These are phyloP conservation scores for Binderoboletus segoi DNA, from an alignment of 1,284 basidiomycete species.

Conservation along the genomic window DNA sequence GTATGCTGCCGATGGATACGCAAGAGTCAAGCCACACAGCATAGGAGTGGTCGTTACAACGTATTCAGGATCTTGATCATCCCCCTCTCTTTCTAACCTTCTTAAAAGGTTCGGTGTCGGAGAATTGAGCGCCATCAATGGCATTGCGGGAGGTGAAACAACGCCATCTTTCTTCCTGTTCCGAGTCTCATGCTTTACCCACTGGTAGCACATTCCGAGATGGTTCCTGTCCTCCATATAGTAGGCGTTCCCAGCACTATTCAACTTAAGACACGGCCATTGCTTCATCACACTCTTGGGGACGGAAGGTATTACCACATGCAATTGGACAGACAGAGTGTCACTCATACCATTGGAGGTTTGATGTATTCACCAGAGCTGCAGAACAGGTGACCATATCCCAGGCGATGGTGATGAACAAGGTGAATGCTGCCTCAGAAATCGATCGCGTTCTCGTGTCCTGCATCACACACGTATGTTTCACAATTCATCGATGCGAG, in stretches of 20 bases:
- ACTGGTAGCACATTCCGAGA: slow-evolving; percentile 87
- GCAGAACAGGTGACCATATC: slow-evolving; percentile 76
- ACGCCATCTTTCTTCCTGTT: background rate
- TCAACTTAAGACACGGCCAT: slow-evolving; percentile 68
- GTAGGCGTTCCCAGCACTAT: slow-evolving; percentile 83
- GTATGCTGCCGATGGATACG: slow-evolving; percentile 95
- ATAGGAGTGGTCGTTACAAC: slow-evolving; percentile 80
- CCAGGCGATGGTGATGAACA: slow-evolving; percentile 61
- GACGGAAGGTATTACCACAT: slow-evolving; percentile 59
- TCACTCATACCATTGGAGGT: slow-evolving; percentile 41
- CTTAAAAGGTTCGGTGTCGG: slow-evolving; percentile 84
- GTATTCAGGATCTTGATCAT: slow-evolving; percentile 38
- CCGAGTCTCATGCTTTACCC: slow-evolving; percentile 1
- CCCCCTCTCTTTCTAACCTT: slow-evolving; percentile 2
- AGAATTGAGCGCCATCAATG: slow-evolving; percentile 83
- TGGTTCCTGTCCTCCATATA: slow-evolving; percentile 91
- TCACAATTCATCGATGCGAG: background rate
- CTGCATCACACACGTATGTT: slow-evolving; percentile 63
- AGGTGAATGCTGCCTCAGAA: slow-evolving; percentile 59
- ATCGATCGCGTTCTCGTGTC: slow-evolving; percentile 83
- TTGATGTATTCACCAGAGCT: slow-evolving; percentile 80
- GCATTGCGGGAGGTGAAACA: slow-evolving; percentile 66
- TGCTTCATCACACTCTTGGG: slow-evolving; percentile 87
- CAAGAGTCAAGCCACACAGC: slow-evolving; percentile 76
- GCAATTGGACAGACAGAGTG: background rate